phyloP scores from a whole-genome alignment of 208 protist species.

The Porcisia deanei region DNA sequence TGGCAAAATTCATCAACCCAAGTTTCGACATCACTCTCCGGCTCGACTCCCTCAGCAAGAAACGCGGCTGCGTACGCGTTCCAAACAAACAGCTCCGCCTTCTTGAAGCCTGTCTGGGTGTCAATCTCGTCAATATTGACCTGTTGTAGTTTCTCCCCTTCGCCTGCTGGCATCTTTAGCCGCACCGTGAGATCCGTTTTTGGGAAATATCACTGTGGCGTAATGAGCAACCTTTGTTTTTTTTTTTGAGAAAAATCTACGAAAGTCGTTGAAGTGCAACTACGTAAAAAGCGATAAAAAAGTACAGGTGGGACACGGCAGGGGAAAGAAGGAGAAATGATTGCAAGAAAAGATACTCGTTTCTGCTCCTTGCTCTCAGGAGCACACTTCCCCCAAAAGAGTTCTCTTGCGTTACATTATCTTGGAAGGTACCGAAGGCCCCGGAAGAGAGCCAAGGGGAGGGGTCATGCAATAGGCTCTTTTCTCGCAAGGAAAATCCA shows the following conservation, averaged over 20 bases:
- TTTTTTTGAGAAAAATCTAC: not conserved
- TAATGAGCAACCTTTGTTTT: not conserved
- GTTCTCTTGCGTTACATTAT: no score
- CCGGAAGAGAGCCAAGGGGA: no score
- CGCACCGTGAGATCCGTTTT: not conserved
- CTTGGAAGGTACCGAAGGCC: no score
- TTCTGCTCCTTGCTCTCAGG: no score
- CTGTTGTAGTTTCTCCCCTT: constrained; percentile 14
- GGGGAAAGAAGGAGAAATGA: no score
- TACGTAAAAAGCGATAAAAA: no score
- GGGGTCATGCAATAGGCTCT: no score
- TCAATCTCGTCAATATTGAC: constrained; percentile 85
- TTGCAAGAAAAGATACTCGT: no score
- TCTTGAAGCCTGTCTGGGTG: constrained; percentile 80
- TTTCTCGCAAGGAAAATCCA: no score
- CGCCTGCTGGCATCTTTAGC: constrained; percentile 9
- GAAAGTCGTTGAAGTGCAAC: not conserved
- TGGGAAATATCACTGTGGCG: not conserved
- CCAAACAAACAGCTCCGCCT: constrained; percentile 81
- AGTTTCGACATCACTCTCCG: constrained; percentile 71
- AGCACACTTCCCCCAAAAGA: no score
- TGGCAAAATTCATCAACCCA: constrained; percentile 83
- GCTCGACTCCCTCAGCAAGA: constrained; percentile 57
- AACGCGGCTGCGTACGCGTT: constrained; percentile 65
- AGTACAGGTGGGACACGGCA: not conserved